Base-by-base conservation (phyloP, 306 rosid genomes). In the Alnus rubra region DNA sequence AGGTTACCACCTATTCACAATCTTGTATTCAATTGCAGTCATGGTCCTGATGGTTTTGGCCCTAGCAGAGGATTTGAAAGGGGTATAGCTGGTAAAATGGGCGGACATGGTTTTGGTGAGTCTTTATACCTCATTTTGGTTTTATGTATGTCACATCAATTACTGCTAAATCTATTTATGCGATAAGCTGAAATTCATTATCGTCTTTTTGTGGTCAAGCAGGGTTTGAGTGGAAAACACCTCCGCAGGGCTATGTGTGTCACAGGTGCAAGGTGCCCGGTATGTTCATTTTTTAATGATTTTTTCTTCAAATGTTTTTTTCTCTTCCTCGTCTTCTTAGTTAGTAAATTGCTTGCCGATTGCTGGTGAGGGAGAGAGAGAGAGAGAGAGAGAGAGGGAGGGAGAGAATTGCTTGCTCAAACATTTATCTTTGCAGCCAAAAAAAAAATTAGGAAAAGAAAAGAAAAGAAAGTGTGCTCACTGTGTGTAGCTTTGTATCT, bases 231-330 rank as follows among this genome's bases (percentile, higher is more conserved):
- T 84, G 91, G 86, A 96, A 91, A 86, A 96, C 97, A 47, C 99
- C 98, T 81, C 99, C 99, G 33, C 99, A 85, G 71, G 99, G 99
- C 79, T 96, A 96, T 80, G 83, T 96, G 51, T 96, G 99, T 83
- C 98, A 93, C 79, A 90, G 99, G 80, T 96, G 99, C 88, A 96
- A 93, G 82, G 90, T 88, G 82, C 93, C 99, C 52, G 99, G 99
- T 95, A 92, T 80, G 98, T 88, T 84, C 31, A 56, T 53, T n/a
- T 74, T 71, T 47, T 53, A 53, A 11, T 33, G 60, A 12, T 58
- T 15, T 82, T 52, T 12, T 9, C n/a, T 39, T 39, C 7, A 39
- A 39, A 39, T 39, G 45, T n/a, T 39, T 39, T 35, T n/a, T 30
- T 49, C 53, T 30, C 65, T 60, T 42, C 45, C 45, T 4, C 33